phyloP scores from a whole-genome alignment of 2,329 filamentous ascomycete species.

The Chaetomiaceae sp. region DNA sequence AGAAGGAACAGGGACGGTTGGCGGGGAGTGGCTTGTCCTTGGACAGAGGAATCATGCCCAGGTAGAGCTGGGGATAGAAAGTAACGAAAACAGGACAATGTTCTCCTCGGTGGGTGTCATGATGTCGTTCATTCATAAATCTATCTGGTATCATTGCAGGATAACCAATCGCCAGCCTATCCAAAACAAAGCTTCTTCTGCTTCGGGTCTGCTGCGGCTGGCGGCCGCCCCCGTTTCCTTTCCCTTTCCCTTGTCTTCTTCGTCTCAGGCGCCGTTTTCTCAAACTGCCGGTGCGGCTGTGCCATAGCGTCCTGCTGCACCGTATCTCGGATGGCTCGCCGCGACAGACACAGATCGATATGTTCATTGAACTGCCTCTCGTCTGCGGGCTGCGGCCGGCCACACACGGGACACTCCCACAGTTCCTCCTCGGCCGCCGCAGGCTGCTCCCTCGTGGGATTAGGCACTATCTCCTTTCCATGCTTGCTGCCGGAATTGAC shows the following conservation, averaged over 20 bases:
- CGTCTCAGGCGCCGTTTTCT: slow-evolving; percentile 34
- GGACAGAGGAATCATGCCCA: no score
- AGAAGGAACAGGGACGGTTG: no score
- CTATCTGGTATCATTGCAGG: background rate
- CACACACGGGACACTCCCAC: slow-evolving; percentile 89
- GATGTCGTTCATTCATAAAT: background rate
- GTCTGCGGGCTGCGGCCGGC: slow-evolving; percentile 67
- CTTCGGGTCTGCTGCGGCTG: slow-evolving; percentile 37
- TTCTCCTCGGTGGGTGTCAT: background rate
- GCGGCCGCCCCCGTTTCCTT: slow-evolving; percentile 38
- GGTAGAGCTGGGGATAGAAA: no score
- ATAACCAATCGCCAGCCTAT: slow-evolving; percentile 21
- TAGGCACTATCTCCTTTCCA: slow-evolving; percentile 50
- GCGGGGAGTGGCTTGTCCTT: no score
- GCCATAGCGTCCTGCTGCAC: slow-evolving; percentile 52
- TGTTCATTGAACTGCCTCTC: slow-evolving; percentile 83
- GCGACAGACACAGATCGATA: slow-evolving; percentile 85
- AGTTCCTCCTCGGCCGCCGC: slow-evolving; percentile 43
- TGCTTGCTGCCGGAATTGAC: slow-evolving; percentile 35
- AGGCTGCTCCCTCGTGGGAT: slow-evolving; percentile 39
- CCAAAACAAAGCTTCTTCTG: slow-evolving; percentile 53
- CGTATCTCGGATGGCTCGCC: slow-evolving; percentile 78
- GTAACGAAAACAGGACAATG: no score
- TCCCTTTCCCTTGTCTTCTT: slow-evolving; percentile 37
- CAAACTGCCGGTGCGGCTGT: slow-evolving; percentile 18